Evolutionary conservation across 768 basidiomycete species (phyloP).

Genomic region (Trametes elegans): DNA sequence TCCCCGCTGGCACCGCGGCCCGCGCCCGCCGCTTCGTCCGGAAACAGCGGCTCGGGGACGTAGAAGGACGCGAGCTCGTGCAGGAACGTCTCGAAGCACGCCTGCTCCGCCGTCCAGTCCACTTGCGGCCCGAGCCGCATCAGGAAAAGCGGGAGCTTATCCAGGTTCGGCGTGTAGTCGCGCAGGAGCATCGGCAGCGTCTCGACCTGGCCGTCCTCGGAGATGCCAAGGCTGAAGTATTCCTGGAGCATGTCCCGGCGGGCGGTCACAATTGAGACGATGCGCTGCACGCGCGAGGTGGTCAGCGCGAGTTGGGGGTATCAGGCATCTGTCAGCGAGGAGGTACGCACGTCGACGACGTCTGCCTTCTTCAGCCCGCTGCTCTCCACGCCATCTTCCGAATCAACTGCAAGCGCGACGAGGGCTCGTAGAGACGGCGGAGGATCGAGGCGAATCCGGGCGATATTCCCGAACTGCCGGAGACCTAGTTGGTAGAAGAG

Average conservation of each 20-base stretch:
- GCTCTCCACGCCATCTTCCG: constrained; percentile 50
- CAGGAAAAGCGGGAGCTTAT: constrained; percentile 84
- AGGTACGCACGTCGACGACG: constrained; percentile 64
- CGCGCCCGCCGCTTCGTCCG: constrained; percentile 5
- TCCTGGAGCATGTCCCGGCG: constrained; percentile 85
- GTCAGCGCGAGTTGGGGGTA: not conserved
- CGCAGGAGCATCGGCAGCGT: constrained; percentile 79
- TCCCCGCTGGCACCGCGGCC: constrained; percentile 1
- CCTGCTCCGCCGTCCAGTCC: constrained; percentile 80
- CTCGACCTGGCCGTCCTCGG: constrained; percentile 63
- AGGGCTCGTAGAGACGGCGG: constrained; percentile 70
- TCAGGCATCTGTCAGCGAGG: not conserved
- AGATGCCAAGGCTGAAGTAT: constrained; percentile 83
- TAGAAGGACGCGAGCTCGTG: constrained; percentile 93
- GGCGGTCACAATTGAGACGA: constrained; percentile 55
- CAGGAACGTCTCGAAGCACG: constrained; percentile 84
- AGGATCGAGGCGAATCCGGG: constrained; percentile 77
- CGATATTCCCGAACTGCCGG: constrained; percentile 85
- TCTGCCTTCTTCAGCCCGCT: constrained; percentile 55
- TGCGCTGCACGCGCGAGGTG: constrained; percentile 45
- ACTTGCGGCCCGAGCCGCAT: constrained; percentile 97
- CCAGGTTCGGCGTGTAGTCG: constrained; percentile 88
- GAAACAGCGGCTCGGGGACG: constrained; percentile 55
- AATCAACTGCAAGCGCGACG: constrained; percentile 75
- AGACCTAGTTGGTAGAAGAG: constrained; percentile 93